These are phyloP conservation scores for Neonectria sp. DNA, from an alignment of 2,329 filamentous ascomycete genomes.

Conservation along the genomic window DNA sequence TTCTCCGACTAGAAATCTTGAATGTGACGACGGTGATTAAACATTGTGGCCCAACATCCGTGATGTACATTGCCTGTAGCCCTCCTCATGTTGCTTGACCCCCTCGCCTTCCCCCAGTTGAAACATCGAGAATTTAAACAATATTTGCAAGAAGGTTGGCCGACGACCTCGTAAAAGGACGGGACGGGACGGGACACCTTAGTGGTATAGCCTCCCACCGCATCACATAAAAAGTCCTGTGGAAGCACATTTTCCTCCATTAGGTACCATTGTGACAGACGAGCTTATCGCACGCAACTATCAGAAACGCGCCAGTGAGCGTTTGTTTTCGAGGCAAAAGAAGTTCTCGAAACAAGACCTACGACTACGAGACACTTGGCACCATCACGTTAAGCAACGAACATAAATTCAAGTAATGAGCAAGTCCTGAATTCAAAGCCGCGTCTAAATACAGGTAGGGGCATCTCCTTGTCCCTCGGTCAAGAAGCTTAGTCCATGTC, in stretches of 20 bases:
- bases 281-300: neutral
- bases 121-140: neutral
- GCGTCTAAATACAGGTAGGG: slow-evolving; percentile 44
- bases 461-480: slow-evolving; percentile 33
- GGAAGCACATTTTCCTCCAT: too few species aligned
- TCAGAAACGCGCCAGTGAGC: neutral
- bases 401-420: slow-evolving; percentile 24
- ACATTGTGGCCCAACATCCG: too few species aligned
- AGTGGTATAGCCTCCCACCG: neutral
- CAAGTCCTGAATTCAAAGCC: slow-evolving; percentile 40
- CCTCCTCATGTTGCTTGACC: neutral
- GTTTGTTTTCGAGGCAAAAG: neutral
- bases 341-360: neutral
- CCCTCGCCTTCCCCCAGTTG: neutral
- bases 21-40: slow-evolving; percentile 10
- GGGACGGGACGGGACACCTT: too few species aligned
- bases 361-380: neutral
- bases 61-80: neutral
- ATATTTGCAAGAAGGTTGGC: neutral
- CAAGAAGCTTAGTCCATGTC: slow-evolving; percentile 35
- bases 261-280: too few species aligned
- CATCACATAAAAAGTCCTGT: neutral
- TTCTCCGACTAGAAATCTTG: slow-evolving; percentile 39
- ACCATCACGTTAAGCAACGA: neutral
- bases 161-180: too few species aligned